phyloP scores from a whole-genome alignment of 1,284 basidiomycete species.

The Termitomyces sp. region DNA sequence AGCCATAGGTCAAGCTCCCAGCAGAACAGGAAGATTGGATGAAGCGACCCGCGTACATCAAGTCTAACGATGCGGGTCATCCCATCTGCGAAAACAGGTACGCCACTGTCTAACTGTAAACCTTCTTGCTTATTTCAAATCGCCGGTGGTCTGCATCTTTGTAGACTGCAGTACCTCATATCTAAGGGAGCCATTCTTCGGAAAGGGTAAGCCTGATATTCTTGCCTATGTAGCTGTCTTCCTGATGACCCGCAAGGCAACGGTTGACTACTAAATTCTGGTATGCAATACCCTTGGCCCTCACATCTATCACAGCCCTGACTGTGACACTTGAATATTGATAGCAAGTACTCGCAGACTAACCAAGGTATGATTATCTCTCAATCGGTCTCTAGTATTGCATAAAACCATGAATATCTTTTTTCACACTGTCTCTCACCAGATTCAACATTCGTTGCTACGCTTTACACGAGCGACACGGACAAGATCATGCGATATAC shows the following conservation, averaged over 20 bases:
- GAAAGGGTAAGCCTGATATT: constrained; percentile 54
- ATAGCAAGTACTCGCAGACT: constrained; percentile 69
- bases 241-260: constrained; percentile 43
- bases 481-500: constrained; percentile 75
- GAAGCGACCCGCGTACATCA: constrained; percentile 79
- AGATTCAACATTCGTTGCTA: constrained; percentile 75
- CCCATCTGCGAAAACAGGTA: constrained; percentile 79
- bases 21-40: constrained; percentile 74
- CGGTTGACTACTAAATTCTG: constrained; percentile 75
- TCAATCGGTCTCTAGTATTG: not conserved
- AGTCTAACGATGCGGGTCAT: constrained; percentile 66
- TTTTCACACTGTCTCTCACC: not conserved
- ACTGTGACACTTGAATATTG: constrained; percentile 21
- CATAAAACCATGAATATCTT: not conserved
- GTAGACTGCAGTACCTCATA: constrained; percentile 75
- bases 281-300: constrained; percentile 32
- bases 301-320: not conserved
- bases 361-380: constrained; percentile 46
- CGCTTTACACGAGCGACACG: constrained; percentile 69
- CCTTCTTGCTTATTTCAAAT: constrained; percentile 19
- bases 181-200: constrained; percentile 78
- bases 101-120: constrained; percentile 17
- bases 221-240: constrained; percentile 15
- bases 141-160: constrained; percentile 24
- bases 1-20: constrained; percentile 68